These are phyloP conservation scores for Lentinula boryana DNA, from an alignment of 768 basidiomycete genomes.

Conservation along the genomic window DNA sequence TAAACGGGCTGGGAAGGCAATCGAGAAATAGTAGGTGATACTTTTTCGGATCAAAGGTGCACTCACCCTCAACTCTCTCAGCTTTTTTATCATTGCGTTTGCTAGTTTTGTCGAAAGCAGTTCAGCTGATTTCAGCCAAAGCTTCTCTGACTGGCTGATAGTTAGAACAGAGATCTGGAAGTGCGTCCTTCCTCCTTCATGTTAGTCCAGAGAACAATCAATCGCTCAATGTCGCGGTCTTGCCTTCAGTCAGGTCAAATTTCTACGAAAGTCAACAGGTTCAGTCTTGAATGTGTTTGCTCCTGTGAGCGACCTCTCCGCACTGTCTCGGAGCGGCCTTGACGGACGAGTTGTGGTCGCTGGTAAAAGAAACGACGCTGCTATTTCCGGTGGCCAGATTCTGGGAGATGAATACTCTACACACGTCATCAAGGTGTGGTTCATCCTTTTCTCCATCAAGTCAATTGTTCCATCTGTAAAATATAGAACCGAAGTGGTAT, in stretches of 20 bases:
- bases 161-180: slow-evolving; percentile 88
- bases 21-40: slow-evolving; percentile 84
- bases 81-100: slow-evolving; percentile 93
- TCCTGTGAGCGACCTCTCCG: slow-evolving; percentile 83
- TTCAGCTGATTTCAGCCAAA: slow-evolving; percentile 52
- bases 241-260: slow-evolving; percentile 68
- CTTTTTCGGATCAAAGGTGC: not conserved
- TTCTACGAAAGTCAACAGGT: slow-evolving; percentile 75
- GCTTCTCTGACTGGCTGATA: slow-evolving; percentile 86
- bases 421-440: slow-evolving; percentile 78
- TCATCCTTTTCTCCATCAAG: not conserved
- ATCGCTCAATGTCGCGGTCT: not conserved
- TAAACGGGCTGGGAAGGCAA: slow-evolving; percentile 61
- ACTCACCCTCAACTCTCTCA: slow-evolving; percentile 19
- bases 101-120: slow-evolving; percentile 73
- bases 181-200: slow-evolving; percentile 35
- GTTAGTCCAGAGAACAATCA: not conserved
- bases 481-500: slow-evolving; percentile 84
- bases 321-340: slow-evolving; percentile 65
- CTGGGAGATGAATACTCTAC: slow-evolving; percentile 95
- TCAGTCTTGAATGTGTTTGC: slow-evolving; percentile 86
- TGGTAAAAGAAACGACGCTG: slow-evolving; percentile 70
- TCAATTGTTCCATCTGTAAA: not conserved
- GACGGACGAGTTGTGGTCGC: slow-evolving; percentile 51
- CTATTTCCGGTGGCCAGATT: slow-evolving; percentile 75